Evolutionary conservation across 768 basidiomycete genomes (phyloP), one percentile per base, ranked within the genome.

Genomic region (Daedalea quercina): DNA sequence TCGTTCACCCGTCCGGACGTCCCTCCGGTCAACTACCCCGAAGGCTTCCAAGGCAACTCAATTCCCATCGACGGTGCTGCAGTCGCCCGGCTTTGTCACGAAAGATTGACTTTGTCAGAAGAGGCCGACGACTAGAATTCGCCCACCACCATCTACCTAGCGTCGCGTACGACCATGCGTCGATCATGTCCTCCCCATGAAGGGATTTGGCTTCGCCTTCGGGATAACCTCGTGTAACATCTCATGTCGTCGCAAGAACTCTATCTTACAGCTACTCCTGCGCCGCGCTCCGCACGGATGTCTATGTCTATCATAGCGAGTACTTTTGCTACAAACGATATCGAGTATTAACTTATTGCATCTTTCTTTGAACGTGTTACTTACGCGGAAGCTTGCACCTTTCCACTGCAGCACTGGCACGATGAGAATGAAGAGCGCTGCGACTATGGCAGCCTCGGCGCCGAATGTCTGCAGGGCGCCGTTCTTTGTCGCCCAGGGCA

Each of bases 21-120:
- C 3, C 93, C 92, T 1, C 71, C 70, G 3, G 77, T 84, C 0
- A 71, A 74, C 19, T 92, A 94, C 59, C 90, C 91, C 0, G 80
- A 86, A 37, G 94, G 90, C n/a, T 96, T 96, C 72, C 87, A 82
- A 78, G 93, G 70, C 13, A 92, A 88, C 65, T 76, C 74, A 12
- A 96, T 96, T 54, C 93, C 92, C 2, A 76, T 96, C 26, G 80
- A 93, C 65, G 89, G 84, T 7, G 76, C 73, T 35, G 73, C 73
- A 0, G 87, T 93, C 3, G 86, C 84, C 3, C 72, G 72, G 9
- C 60, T 89, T 19, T 81, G 79, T 57, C 63, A 76, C 9, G 76
- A 84, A 54, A 73, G 84, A 44, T 67, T 90, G 17, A 75, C 75
- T 3, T 70, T 87, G 19, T 64, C 72, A 11, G 75, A 76, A 40